phyloP scores from a whole-genome alignment of 2,329 filamentous ascomycete genomes.

The Paraphoma sp. region DNA sequence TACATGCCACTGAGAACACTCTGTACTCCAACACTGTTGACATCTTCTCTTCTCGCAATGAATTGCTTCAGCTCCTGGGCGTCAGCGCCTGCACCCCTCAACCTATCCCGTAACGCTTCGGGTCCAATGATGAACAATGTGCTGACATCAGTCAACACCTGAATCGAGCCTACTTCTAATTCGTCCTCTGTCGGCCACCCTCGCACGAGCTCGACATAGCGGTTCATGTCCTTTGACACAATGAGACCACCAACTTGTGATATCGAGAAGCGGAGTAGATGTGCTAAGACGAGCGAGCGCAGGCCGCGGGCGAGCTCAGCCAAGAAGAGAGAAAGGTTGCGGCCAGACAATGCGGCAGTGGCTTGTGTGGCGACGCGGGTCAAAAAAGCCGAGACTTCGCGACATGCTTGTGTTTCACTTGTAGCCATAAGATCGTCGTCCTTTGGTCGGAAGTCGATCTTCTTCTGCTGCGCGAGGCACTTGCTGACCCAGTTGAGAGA shows the following conservation, averaged over 20 bases:
- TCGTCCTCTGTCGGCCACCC: constrained; percentile 75
- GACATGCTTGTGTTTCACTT: constrained; percentile 79
- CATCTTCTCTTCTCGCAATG: constrained; percentile 85
- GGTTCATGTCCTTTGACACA: constrained; percentile 94
- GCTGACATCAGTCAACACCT: constrained; percentile 90
- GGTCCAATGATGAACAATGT: constrained; percentile 92
- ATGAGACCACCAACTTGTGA: constrained; percentile 93
- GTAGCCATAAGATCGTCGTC: constrained; percentile 62
- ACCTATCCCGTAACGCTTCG: constrained; percentile 59
- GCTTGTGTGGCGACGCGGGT: constrained; percentile 68
- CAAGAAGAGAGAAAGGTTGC: constrained; percentile 82
- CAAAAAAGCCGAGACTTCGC: constrained; percentile 81
- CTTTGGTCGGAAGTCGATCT: constrained; percentile 86
- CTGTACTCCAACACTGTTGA: constrained; percentile 80
- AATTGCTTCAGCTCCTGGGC: constrained; percentile 75
- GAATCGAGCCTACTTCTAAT: constrained; percentile 64
- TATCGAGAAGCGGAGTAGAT: constrained; percentile 93
- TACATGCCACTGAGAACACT: constrained; percentile 69
- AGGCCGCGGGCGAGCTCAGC: constrained; percentile 84
- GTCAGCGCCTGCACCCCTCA: constrained; percentile 55
- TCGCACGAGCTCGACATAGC: constrained; percentile 85
- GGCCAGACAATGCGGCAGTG: constrained; percentile 75
- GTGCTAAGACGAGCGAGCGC: constrained; percentile 80
- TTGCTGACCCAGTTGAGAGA: constrained; percentile 77
- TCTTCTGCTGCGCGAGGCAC: constrained; percentile 78